These are phyloP conservation scores for Pyrenopolyporus hunteri DNA, from an alignment of 495 filamentous ascomycete genomes.

Conservation along the genomic window DNA sequence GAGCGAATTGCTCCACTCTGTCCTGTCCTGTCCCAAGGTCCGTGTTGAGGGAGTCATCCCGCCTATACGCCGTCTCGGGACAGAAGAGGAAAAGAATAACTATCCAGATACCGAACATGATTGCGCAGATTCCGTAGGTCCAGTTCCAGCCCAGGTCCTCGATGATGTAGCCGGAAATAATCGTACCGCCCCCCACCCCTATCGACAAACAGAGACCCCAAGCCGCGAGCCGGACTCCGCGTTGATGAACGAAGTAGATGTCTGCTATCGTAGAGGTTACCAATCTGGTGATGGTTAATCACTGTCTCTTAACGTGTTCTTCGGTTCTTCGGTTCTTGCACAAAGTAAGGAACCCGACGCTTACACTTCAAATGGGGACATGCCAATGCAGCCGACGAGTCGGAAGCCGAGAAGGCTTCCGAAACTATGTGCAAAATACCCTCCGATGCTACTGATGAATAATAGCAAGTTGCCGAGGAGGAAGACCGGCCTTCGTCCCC, in stretches of 20 bases:
- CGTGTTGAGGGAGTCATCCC: constrained; percentile 37
- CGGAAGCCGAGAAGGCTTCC: constrained; percentile 44
- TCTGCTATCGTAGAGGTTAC: constrained; percentile 54
- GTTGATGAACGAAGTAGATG: constrained; percentile 57
- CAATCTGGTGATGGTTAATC: constrained; percentile 29
- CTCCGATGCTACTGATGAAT: constrained; percentile 58
- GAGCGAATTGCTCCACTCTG: constrained; percentile 14
- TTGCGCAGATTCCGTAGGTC: constrained; percentile 42
- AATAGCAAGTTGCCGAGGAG: constrained; percentile 57
- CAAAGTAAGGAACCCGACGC: background rate
- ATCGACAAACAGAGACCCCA: constrained; percentile 39
- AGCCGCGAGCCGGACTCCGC: constrained; percentile 38
- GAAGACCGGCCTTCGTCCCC: constrained; percentile 64
- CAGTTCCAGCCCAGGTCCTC: constrained; percentile 43
- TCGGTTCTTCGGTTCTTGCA: too few relatives aligned
- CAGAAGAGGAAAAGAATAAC: constrained; percentile 42
- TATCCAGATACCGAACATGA: constrained; percentile 38
- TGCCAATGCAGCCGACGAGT: constrained; percentile 52
- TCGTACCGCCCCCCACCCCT: constrained; percentile 34
- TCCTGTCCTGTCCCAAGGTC: constrained; percentile 37
- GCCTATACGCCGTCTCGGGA: constrained; percentile 44
- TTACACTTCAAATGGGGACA: constrained; percentile 56
- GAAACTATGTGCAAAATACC: constrained; percentile 53
- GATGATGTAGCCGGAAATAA: constrained; percentile 46
- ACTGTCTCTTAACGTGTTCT: too few relatives aligned